A percentile compares a stretch with the other conserved stretches of the same genome.
phyloP scores from a whole-genome alignment of 2,329 filamentous ascomycete species.

The Penicillium expansum region DNA sequence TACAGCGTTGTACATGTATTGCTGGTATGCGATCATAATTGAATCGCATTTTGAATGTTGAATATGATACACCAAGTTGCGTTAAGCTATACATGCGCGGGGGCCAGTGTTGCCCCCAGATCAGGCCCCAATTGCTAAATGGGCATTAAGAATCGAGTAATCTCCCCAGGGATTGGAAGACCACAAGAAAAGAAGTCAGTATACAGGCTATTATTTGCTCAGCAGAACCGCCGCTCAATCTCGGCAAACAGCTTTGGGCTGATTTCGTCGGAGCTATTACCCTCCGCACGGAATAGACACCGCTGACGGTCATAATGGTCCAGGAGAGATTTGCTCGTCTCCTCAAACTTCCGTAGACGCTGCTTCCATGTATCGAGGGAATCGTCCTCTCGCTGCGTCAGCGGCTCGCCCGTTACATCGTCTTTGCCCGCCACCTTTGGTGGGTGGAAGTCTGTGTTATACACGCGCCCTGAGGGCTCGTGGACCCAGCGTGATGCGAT shows the following conservation, averaged over 20 bases:
- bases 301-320: slow-evolving; percentile 85
- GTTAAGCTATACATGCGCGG: slow-evolving; percentile 16
- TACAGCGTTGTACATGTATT: slow-evolving; percentile 8
- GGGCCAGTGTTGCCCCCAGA: background rate
- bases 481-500: slow-evolving; percentile 94
- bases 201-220: slow-evolving; percentile 8
- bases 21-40: background rate
- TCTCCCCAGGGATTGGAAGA: background rate
- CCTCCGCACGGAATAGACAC: slow-evolving; percentile 81
- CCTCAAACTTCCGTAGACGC: slow-evolving; percentile 77
- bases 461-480: slow-evolving; percentile 83
- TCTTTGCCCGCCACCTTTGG: slow-evolving; percentile 78
- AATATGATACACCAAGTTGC: slow-evolving; percentile 21
- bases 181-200: slow-evolving; percentile 7
- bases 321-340: slow-evolving; percentile 79
- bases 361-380: slow-evolving; percentile 80
- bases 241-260: slow-evolving; percentile 82
- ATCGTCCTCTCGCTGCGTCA: slow-evolving; percentile 83
- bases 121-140: slow-evolving; percentile 9
- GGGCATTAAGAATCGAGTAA: slow-evolving; percentile 17
- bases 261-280: slow-evolving; percentile 91
- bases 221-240: slow-evolving; percentile 72
- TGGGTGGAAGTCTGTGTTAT: slow-evolving; percentile 91
- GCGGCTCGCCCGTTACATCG: slow-evolving; percentile 82
- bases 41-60: slow-evolving; percentile 1